phyloP scores from a whole-genome alignment of 176 grass and related monocot genomes.

The Phragmites australis region DNA sequence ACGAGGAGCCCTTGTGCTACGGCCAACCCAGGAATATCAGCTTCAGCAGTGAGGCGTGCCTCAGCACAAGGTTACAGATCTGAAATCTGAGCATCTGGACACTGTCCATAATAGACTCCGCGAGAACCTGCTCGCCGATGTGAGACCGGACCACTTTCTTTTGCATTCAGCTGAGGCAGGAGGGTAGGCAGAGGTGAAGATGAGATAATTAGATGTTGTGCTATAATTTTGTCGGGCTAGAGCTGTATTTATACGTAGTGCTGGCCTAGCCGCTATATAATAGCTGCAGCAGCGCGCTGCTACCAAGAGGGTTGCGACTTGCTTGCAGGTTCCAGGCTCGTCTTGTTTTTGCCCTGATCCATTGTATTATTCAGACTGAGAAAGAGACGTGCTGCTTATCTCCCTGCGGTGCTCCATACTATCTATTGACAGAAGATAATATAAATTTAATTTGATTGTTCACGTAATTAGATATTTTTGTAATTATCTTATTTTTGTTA shows the following conservation, averaged over 20 bases:
- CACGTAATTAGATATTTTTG: too few species aligned
- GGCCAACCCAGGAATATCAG: slow-evolving; percentile 48
- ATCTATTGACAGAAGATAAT: too few species aligned
- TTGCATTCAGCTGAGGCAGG: slow-evolving; percentile 15
- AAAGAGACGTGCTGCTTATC: neutral
- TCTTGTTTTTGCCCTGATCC: slow-evolving; percentile 24
- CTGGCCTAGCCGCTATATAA: slow-evolving; percentile 14
- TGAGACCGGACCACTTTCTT: neutral
- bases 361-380: slow-evolving; percentile 22
- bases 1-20: slow-evolving; percentile 40
- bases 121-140: slow-evolving; percentile 1
- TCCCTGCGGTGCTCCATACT: too few species aligned
- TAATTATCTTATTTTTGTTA: too few species aligned
- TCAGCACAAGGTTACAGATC: slow-evolving; percentile 50
- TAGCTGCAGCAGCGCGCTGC: neutral
- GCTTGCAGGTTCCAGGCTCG: slow-evolving; percentile 9
- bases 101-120: neutral
- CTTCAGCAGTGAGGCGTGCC: slow-evolving; percentile 33
- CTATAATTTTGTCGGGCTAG: slow-evolving; percentile 48
- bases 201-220: slow-evolving; percentile 17
- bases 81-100: slow-evolving; percentile 7
- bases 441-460: too few species aligned
- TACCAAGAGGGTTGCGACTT: neutral
- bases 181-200: slow-evolving; percentile 24
- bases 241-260: slow-evolving; percentile 25